Percentiles rank a stretch among this genome's conserved stretches.
These are phyloP conservation scores for Quercus alba DNA, from an alignment of 306 rosid genomes.

Conservation along the genomic window DNA sequence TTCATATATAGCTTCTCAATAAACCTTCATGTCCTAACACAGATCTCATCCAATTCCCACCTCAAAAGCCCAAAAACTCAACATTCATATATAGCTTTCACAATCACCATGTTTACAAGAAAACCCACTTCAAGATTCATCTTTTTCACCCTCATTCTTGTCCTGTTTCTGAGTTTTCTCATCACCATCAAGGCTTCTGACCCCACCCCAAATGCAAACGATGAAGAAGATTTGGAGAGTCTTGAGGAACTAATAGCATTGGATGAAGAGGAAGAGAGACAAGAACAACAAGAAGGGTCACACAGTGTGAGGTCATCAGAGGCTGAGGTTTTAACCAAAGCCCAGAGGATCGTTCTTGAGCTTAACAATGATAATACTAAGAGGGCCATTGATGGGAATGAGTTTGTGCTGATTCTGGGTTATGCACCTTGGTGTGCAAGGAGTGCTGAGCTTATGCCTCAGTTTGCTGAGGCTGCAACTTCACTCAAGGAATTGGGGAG, in stretches of 20 bases:
- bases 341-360: constrained; percentile 87
- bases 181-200: constrained; percentile 41
- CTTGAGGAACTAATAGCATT: constrained; percentile 70
- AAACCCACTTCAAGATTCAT: constrained; percentile 56
- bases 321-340: constrained; percentile 72
- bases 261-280: constrained; percentile 63
- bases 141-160: constrained; percentile 43
- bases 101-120: constrained; percentile 28
- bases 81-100: not conserved
- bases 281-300: constrained; percentile 26
- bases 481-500: constrained; percentile 61
- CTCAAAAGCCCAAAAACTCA: not conserved
- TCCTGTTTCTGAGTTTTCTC: constrained; percentile 37
- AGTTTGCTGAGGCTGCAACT: constrained; percentile 90
- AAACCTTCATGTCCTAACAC: not conserved
- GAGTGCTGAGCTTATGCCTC: constrained; percentile 97
- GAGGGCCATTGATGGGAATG: constrained; percentile 59
- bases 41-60: constrained; percentile 41
- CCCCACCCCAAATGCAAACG: constrained; percentile 27
- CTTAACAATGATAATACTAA: constrained; percentile 70
- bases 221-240: constrained; percentile 53
- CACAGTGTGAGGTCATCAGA: constrained; percentile 53
- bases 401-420: constrained; percentile 78
- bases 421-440: constrained; percentile 97
- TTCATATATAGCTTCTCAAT: not conserved